Evolutionary conservation across 164 flowering plant species (phyloP).

Genomic region (Protea cynaroides): DNA sequence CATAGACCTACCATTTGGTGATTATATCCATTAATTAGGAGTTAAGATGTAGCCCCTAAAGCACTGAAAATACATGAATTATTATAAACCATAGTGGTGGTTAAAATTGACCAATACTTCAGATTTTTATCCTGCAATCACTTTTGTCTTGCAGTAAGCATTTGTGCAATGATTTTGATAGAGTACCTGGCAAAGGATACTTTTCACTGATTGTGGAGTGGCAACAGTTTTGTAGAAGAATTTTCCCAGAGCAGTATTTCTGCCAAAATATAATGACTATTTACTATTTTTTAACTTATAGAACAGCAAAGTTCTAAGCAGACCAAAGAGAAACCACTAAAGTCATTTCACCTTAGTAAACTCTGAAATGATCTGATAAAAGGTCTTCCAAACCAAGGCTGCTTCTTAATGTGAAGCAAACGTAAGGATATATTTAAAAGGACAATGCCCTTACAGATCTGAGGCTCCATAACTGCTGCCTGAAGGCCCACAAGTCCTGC

Average conservation of each 20-base stretch:
- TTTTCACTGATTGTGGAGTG: slow-evolving; percentile 74
- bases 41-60: too few species aligned
- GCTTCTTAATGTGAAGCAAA: slow-evolving; percentile 90
- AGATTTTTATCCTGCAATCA: background rate
- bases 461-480: slow-evolving; percentile 76
- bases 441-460: slow-evolving; percentile 69
- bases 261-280: slow-evolving; percentile 25
- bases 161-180: slow-evolving; percentile 1
- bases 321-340: background rate
- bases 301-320: background rate
- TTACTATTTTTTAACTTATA: background rate
- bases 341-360: slow-evolving; percentile 51
- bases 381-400: slow-evolving; percentile 85
- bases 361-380: slow-evolving; percentile 78
- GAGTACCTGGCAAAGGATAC: slow-evolving; percentile 81
- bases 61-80: too few species aligned
- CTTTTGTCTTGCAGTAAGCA: background rate
- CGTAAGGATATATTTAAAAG: slow-evolving; percentile 85
- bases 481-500: slow-evolving; percentile 94
- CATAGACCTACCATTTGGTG: too few species aligned
- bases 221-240: slow-evolving; percentile 65
- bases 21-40: too few species aligned
- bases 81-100: too few species aligned
- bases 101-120: background rate
- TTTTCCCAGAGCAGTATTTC: slow-evolving; percentile 70